Base-by-base conservation (phyloP, 2,329 filamentous ascomycete genomes). In the Ophiostoma himal-ulmi region DNA sequence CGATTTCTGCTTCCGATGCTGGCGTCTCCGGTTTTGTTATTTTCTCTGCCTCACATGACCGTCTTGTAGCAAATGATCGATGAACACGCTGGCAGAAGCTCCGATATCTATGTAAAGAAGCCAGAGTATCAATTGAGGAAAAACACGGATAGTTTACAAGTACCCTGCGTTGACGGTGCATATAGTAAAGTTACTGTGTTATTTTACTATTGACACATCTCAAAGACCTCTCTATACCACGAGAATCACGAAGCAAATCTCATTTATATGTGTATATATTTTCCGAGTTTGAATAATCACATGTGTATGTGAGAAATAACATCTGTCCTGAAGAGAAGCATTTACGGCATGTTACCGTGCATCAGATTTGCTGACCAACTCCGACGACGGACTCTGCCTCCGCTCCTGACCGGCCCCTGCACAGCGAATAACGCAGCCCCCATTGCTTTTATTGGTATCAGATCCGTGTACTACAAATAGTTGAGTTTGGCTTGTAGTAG, bases 401-500 rank as follows among this genome's bases (percentile, higher is more conserved):
- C 52, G 52, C 52, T 57, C 10, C 52, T 26, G 52, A 26, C 22
- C 52, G 52, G 52, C 52, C 52, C n/a, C 22, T 22, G n/a, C 8
- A n/a, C 22, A 57, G n/a, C 52, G 22, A 57, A 57, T 22, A 57
- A 57, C 52, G 52, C 52, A 57, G n/a, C 52, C 52, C 3, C 52
- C 26, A 57, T 57, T 57, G 52, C 52, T 5, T 48, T 11, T 44
- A 2, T 48, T 6, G 17, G 22, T 26, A 17, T 26, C 20, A 26
- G n/a, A 26, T 57, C 52, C 52, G n/a, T 57, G 52, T 13, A 30
- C 22, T 26, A 57, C 52, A 13, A 13, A 13, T 26, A 57, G 52
- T 10, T 14, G 0, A 0, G 0, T 14, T 14, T 3, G 11, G 2
- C 14, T 26, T 1, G 8, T 4, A 57, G 30, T 30, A 13, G 10